Conservation (phyloP, 768 basidiomycete species). For the Macrolepiota fuliginosa region DNA sequence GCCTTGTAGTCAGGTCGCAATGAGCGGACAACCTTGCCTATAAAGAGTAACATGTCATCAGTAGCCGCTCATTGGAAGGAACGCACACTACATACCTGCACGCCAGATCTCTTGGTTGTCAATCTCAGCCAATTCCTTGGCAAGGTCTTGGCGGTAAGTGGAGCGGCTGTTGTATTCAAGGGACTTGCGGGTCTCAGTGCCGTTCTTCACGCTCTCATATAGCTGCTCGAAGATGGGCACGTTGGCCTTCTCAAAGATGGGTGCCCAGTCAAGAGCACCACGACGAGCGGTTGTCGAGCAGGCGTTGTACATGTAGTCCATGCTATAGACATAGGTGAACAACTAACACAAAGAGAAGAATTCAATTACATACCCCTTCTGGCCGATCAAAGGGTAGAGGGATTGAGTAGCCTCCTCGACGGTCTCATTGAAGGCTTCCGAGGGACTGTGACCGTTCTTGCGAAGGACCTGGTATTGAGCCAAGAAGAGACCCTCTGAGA, state of each 20-base stretch:
- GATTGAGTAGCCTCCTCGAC: constrained; percentile 99
- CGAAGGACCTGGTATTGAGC: constrained; percentile 98
- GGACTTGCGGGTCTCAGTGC: constrained; percentile 95
- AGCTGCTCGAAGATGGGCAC: constrained; percentile 91
- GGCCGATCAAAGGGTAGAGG: constrained; percentile 94
- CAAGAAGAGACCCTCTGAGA: constrained; percentile 91
- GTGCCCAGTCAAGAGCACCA: constrained; percentile 99
- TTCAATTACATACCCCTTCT: constrained; percentile 67
- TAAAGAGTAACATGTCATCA: constrained; percentile 6
- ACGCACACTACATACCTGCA: constrained; percentile 54
- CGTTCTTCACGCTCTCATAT: constrained; percentile 92
- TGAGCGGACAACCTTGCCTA: constrained; percentile 87
- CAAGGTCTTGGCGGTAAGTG: constrained; percentile 92
- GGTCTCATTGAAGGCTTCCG: constrained; percentile 99
- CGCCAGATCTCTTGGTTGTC: constrained; percentile 99
- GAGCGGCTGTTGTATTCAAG: constrained; percentile 92
- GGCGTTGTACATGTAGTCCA: constrained; percentile 99
- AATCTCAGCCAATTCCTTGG: constrained; percentile 90
- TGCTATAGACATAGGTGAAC: constrained; percentile 40
- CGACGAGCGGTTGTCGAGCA: constrained; percentile 99
- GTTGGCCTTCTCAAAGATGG: constrained; percentile 93
- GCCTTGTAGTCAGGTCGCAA: constrained; percentile 85
- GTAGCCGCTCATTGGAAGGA: not conserved
- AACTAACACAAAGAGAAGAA: not conserved
- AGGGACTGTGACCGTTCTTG: constrained; percentile 94